These are phyloP conservation scores for Abrus precatorius DNA, from an alignment of 306 rosid species.

Conservation along the genomic window DNA sequence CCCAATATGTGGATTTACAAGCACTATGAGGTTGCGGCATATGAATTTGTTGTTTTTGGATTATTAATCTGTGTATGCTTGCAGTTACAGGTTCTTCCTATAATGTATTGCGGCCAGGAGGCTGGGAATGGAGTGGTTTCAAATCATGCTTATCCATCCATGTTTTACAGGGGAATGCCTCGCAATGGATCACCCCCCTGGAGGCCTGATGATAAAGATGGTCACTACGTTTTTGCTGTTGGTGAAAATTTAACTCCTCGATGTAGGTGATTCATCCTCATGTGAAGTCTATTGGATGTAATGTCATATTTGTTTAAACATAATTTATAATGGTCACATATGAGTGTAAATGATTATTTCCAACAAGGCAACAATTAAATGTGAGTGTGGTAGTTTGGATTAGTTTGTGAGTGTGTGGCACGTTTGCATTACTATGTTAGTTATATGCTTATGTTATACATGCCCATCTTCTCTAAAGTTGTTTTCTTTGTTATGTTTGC, in stretches of 20 bases:
- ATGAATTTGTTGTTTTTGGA: slow-evolving; percentile 7
- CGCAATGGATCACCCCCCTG: slow-evolving; percentile 79
- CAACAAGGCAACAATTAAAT: not conserved
- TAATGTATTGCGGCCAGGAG: slow-evolving; percentile 68
- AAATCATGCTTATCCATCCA: slow-evolving; percentile 60
- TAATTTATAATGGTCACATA: not conserved
- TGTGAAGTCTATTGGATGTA: not conserved
- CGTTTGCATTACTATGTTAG: not conserved
- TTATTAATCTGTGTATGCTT: slow-evolving; percentile 32
- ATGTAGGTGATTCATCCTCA: slow-evolving; percentile 55
- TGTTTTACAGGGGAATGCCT: slow-evolving; percentile 67
- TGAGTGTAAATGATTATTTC: not conserved
- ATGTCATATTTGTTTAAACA: not conserved
- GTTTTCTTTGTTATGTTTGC: slow-evolving; percentile 48
- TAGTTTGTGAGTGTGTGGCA: not conserved
- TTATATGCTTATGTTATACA: not conserved
- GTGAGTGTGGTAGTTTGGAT: not conserved
- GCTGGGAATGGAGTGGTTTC: slow-evolving; percentile 64
- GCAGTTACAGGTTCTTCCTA: slow-evolving; percentile 62
- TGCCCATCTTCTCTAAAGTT: slow-evolving; percentile 37
- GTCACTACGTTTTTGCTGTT: slow-evolving; percentile 68
- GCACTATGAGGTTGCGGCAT: not conserved
- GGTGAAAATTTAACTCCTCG: slow-evolving; percentile 79
- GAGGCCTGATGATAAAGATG: slow-evolving; percentile 88
- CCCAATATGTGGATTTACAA: not conserved